Evolutionary conservation across 192 early-diverging fungal genomes (phyloP), one percentile per base, ranked within the genome.

Genomic region (Kappamyces sp.): DNA sequence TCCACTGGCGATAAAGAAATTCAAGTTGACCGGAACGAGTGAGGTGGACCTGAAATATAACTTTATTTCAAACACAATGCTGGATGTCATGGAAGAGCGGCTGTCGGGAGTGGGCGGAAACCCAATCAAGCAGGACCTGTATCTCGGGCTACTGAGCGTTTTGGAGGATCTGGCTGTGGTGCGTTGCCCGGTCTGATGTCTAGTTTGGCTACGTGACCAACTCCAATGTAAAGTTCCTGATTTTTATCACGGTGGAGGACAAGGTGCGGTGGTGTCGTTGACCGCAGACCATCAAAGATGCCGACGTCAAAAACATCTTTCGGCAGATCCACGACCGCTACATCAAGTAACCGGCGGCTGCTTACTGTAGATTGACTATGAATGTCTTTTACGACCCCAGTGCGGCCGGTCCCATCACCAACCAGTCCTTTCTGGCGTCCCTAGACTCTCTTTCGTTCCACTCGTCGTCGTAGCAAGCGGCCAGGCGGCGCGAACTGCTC

Each of bases 111-210:
- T 44, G 38, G 23, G 23, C 23, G 23, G 23, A 23, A 23, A 23
- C 23, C 23, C 23, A 0, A 23, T 23, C 23, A 57, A 57, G 36
- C 33, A 57, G 9, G 93, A 95, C 53, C 66, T 90, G 67, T 98
- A 90, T 55, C 70, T 98, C 23, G 94, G 94, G 2, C 71, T 93
- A 31, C 66, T 98, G 48, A 90, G 88, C 55, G 83, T 88, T 2
- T 86, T 93, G 65, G 94, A 94, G 63, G 93, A 94, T 55, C 64
- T 94, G 33, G 87, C 86, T 6, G 88, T 98, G 64, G 93, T 74
- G 57, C 33, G 44, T 43, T 60, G 10, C 41, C 55, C 34, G 8
- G 31, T 63, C 49, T 23, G 36, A 15, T 3, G 33, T n/a, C 65
- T 86, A 84, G 1, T 86, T 85, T 60, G 94, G 92, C 8, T 95